Evolutionary conservation across 768 basidiomycete genomes (phyloP), one percentile per base, ranked within the genome.

Genomic region (Serendipita sp.): DNA sequence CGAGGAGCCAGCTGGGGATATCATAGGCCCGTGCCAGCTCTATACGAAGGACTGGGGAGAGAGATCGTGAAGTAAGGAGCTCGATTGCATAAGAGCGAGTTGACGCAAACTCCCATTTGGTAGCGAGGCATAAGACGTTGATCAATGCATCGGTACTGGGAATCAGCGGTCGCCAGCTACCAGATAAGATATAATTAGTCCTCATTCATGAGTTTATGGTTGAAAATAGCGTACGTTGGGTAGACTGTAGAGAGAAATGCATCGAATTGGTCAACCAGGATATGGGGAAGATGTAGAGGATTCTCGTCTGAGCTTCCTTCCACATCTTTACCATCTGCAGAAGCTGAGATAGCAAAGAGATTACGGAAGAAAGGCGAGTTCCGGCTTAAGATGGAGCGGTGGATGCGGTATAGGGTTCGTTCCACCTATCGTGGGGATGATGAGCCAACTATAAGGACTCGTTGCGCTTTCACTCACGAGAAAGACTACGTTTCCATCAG

Each of bases 11-110:
- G 17, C 16, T 38, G 14, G 41, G 42, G 14, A 44, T 28, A 20
- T 30, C 61, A 42, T 44, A 62, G 16, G 3, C 61, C 22, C 61
- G 61, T n/a, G 61, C 61, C 41, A 62, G 61, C 43, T 43, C 61
- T 22, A 62, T 45, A 2, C 61, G 38, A 5, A 43, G 28, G 26
- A 45, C 43, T 20, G 61, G 61, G 16, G 61, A 43, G n/a, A 30
- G 41, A 13, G 44, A 28, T 13, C 38, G 38, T 13, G 41, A 42
- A 0, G 38, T 44, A 4, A 62, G 61, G 1, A 62, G 38, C 1
- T 42, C 2, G 17, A 45, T 1, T 14, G 61, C 24, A 45, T 45
- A 45, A 13, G 38, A 3, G 22, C 61, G 61, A n/a, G 44, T 62
- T 20, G 61, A 9, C 41, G 41, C 61, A 28, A 42, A 62, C n/a